Evolutionary conservation across 2,329 filamentous ascomycete species (phyloP).

Genomic region (Penicillium decumbens): DNA sequence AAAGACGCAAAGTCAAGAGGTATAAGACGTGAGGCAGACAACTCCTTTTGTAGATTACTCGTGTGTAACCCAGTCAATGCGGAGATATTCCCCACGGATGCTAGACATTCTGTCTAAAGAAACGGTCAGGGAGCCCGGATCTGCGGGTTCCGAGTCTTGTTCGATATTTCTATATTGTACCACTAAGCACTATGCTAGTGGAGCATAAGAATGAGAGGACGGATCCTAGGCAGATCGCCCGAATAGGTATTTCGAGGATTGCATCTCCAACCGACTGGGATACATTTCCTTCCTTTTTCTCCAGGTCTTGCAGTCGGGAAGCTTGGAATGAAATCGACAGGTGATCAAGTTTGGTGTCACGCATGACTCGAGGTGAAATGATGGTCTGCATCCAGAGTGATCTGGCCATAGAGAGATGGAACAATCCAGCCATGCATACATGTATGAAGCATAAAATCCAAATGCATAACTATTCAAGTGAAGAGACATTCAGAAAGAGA

Average conservation of each 20-base stretch:
- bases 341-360: not conserved
- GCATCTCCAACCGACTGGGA: slow-evolving; percentile 6
- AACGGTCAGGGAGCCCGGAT: not conserved
- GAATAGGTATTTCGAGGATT: slow-evolving; percentile 12
- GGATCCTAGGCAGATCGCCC: slow-evolving; percentile 9
- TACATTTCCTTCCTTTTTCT: slow-evolving; percentile 2
- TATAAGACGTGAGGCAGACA: not conserved
- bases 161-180: not conserved
- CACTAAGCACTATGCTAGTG: not conserved
- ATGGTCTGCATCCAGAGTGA: not conserved
- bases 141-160: not conserved
- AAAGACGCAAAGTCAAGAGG: not conserved
- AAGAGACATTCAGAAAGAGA: not conserved
- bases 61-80: not conserved
- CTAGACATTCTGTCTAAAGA: not conserved
- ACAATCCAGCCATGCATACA: not conserved
- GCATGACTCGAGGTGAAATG: not conserved
- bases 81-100: not conserved
- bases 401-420: not conserved
- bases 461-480: not conserved
- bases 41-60: not conserved
- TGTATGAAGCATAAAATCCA: not conserved
- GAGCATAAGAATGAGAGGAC: slow-evolving; percentile 17
- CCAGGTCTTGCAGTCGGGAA: not conserved
- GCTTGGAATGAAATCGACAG: not conserved